Evolutionary conservation across 345 rosid species (phyloP), one percentile per base, ranked within the genome.

Genomic region (Aquilaria yunnanensis): DNA sequence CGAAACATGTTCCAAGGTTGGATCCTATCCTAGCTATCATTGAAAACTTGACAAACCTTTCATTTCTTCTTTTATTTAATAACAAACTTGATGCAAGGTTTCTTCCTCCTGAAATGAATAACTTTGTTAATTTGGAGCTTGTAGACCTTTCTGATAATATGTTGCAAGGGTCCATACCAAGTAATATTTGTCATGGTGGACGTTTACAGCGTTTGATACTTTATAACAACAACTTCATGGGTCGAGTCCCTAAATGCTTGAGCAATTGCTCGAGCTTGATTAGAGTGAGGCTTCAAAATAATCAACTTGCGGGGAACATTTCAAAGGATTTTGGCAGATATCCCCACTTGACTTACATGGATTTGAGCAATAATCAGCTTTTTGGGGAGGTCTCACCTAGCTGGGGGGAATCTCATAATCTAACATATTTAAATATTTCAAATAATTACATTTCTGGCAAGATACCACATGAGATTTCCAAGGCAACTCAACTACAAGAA

Each of bases 221-320:
- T 73, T 60, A 23, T 23, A 57, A 10, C 64, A 80, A 80, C 63
- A n/a, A 23, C 3, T 64, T 80, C 16, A 37, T 48, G 14, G 81
- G 81, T 37, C 32, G 57, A 12, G 55, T 74, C 9, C 74, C 75
- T 0, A 11, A 50, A 43, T 60, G 68, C 50, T 59, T 80, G 68
- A 67, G 67, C 46, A 80, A 69, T 56, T 74, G 79, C 71, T 72
- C 71, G 1, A 74, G 71, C 60, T 61, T 80, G n/a, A 12, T 61
- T 13, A 71, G 77, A 45, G 60, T 74, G 10, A 30, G 72, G 12
- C 60, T 77, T 10, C 32, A 72, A 1, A 5, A 51, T 23, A 80
- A 80, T 32, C 57, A 55, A 12, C 60, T 77, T 16, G 48, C 53
- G 4, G 81, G 77, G 11, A 63, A 70, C 51, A 51, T 80, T 16